A percentile compares a stretch with the other conserved stretches of the same genome.
These are phyloP conservation scores for Sambucus nigra DNA, from an alignment of 129 eudicot species.

Conservation along the genomic window DNA sequence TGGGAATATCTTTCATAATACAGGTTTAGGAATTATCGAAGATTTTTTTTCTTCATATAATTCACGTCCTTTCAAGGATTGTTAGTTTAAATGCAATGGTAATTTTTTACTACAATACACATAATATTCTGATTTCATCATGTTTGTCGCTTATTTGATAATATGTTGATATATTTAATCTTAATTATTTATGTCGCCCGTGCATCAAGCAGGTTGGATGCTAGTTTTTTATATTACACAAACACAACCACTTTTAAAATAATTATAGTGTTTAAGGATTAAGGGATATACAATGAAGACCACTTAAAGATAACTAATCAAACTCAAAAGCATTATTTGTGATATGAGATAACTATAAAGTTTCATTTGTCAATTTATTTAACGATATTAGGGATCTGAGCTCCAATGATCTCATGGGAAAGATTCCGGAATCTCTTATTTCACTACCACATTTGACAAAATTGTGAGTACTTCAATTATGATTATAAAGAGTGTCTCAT, in stretches of 20 bases:
- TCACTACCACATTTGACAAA: conserved; percentile 44
- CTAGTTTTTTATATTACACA: background rate
- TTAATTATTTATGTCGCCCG: too few relatives aligned
- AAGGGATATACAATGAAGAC: too few relatives aligned
- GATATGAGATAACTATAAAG: background rate
- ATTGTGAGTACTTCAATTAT: conserved; percentile 43
- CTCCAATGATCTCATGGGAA: conserved; percentile 62
- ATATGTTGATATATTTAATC: too few relatives aligned
- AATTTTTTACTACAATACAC: too few relatives aligned
- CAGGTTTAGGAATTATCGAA: too few relatives aligned
- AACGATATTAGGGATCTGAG: conserved; percentile 52
- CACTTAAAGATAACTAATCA: background rate
- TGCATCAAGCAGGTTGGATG: too few relatives aligned
- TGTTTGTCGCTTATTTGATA: too few relatives aligned
- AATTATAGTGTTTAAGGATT: background rate
- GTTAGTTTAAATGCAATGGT: too few relatives aligned
- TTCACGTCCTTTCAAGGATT: too few relatives aligned
- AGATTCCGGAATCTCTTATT: conserved; percentile 35
- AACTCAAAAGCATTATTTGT: background rate
- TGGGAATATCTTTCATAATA: too few relatives aligned
- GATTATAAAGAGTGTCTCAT: conserved; percentile 3
- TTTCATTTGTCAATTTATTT: conserved; percentile 11
- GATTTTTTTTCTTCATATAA: too few relatives aligned
- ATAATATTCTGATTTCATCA: too few relatives aligned
- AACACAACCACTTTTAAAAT: background rate